These are phyloP conservation scores for Xylaria telfairii DNA, from an alignment of 495 filamentous ascomycete genomes.

Conservation along the genomic window DNA sequence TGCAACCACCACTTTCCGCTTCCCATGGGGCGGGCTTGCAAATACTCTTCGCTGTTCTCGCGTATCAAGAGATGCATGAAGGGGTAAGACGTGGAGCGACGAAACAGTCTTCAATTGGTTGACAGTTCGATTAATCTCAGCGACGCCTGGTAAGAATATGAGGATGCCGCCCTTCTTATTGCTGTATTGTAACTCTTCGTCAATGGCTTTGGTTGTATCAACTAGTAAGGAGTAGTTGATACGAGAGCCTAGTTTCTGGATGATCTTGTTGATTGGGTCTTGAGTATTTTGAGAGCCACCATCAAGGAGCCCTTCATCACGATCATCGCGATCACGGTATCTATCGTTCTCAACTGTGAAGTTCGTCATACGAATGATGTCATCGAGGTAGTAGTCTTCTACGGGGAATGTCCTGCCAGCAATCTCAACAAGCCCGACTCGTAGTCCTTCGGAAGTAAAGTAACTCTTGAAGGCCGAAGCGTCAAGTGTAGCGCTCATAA, in stretches of 20 bases:
- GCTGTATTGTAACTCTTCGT: conserved; percentile 66
- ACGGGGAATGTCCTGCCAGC: conserved; percentile 90
- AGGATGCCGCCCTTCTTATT: conserved; percentile 81
- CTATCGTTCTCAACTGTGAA: conserved; percentile 60
- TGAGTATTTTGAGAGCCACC: conserved; percentile 31
- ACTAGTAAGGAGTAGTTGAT: conserved; percentile 94
- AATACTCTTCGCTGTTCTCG: conserved; percentile 89
- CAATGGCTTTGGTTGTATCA: conserved; percentile 78
- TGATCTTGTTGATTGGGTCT: conserved; percentile 66
- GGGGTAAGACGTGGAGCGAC: conserved; percentile 78
- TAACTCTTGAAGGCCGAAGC: conserved; percentile 85
- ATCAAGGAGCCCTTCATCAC: conserved; percentile 44
- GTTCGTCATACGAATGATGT: conserved; percentile 79
- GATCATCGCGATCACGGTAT: conserved; percentile 39
- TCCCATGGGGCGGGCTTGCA: conserved; percentile 72
- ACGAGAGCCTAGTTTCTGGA: conserved; percentile 77
- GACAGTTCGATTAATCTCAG: conserved; percentile 86
- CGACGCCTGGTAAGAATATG: conserved; percentile 85
- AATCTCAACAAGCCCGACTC: conserved; percentile 82
- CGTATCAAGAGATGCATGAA: conserved; percentile 91
- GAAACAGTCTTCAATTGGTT: conserved; percentile 71
- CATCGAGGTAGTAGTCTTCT: conserved; percentile 87
- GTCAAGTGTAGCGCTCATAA: conserved; percentile 99
- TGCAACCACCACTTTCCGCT: conserved; percentile 88
- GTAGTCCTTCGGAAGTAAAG: conserved; percentile 68